Evolutionary conservation across 495 filamentous ascomycete genomes (phyloP).

Genomic region (Penicillium samsonianum): DNA sequence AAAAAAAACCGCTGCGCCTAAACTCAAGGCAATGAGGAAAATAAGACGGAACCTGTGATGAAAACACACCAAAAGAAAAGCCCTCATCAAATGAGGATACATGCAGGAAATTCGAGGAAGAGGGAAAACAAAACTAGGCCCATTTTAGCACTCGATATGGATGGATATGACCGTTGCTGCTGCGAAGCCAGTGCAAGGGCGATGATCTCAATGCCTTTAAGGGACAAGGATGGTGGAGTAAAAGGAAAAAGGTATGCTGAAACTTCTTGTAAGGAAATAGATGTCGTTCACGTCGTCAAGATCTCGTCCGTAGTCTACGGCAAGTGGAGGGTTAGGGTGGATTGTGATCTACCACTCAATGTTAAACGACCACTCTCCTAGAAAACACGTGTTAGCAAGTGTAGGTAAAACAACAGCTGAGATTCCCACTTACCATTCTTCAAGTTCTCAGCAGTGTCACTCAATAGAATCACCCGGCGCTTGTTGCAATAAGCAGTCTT

Average conservation of each 20-base stretch:
- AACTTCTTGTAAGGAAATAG: constrained; percentile 6
- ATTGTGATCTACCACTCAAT: constrained; percentile 39
- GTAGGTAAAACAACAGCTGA: neutral
- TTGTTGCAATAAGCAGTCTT: constrained; percentile 97
- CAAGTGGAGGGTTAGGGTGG: neutral
- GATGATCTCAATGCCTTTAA: neutral
- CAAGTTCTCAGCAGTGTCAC: constrained; percentile 88
- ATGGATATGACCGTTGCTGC: neutral
- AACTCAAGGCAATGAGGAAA: neutral
- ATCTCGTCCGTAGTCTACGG: constrained; percentile 15
- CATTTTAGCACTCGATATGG: neutral
- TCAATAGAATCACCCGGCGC: constrained; percentile 81
- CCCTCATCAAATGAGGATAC: neutral
- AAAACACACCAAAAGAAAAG: constrained; percentile 13
- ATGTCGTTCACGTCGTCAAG: constrained; percentile 42
- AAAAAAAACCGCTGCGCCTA: neutral
- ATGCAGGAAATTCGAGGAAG: neutral
- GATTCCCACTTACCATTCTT: constrained; percentile 68
- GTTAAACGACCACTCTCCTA: constrained; percentile 51
- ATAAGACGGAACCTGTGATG: neutral
- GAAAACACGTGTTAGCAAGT: constrained; percentile 5
- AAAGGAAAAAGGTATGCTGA: constrained; percentile 2
- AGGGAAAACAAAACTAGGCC: neutral
- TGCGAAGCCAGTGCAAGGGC: neutral
- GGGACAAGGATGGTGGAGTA: neutral